Base-by-base conservation (phyloP, 2,329 filamentous ascomycete genomes). In the Diplodia corticola region DNA sequence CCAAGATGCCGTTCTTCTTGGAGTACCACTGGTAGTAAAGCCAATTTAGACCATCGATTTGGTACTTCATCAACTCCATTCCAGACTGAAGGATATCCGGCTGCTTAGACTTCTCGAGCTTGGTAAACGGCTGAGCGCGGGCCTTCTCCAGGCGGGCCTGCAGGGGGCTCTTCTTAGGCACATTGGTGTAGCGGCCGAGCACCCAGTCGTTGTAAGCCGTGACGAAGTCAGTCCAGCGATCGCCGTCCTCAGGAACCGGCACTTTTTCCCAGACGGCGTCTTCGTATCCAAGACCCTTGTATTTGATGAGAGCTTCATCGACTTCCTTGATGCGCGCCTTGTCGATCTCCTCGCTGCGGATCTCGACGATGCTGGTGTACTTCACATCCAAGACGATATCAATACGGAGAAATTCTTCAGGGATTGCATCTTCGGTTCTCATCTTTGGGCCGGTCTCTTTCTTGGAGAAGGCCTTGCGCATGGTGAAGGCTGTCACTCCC, bases 21-120 rank as follows among this genome's bases (percentile, higher is more conserved):
- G 86, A 83, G 72, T 93, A 91, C 83, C 92, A 98, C 74, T 95
- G 95, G 76, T 91, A 93, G 67, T 97, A 89, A 2, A 99, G 85
- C 93, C 95, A 99, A 73, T 98, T 97, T 61, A 97, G 82, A 22
- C 95, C 95, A 67, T 97, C 91, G 51, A 96, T 80, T 75, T 99
- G 95, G 73, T 99, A 98, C 37, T 88, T 86, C 93, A 98, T 98
- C 67, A 98, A 82, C 69, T 93, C 87, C 26, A 93, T 93, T 40
- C 91, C 88, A 30, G 53, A 20, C 35, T 86, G 86, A 7, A 98
- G 82, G 15, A 88, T 88, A 0, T 84, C 80, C 0, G 95, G 95
- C 73, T 98, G 94, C 15, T 82, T 79, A 44, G 88, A 82, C 69
- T 92, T 84, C 69, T 92, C 86, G 15, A 92, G 81, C 4, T 85